Conservation (phyloP, 1,284 basidiomycete genomes). For the Moesziomyces antarcticus region DNA sequence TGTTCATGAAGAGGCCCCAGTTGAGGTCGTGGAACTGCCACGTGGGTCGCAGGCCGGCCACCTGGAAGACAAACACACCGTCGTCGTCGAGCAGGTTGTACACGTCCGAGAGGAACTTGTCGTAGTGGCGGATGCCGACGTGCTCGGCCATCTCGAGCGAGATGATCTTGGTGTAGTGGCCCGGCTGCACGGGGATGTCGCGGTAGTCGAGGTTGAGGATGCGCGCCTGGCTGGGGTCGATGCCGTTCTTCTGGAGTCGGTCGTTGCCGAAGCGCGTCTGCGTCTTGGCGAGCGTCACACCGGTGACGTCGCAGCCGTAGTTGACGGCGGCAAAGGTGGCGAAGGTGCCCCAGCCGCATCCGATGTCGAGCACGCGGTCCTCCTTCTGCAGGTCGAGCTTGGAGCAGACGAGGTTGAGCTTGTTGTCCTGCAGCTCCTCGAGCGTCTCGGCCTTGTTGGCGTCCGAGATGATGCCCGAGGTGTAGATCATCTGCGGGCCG, state of each 20-base stretch:
- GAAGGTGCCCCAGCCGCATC: constrained; percentile 98
- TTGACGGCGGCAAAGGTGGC: constrained; percentile 96
- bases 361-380: constrained; percentile 89
- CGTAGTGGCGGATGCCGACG: constrained; percentile 93
- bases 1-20: constrained; percentile 75
- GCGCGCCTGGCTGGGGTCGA: constrained; percentile 80
- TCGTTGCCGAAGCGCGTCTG: constrained; percentile 93
- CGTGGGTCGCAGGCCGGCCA: constrained; percentile 88
- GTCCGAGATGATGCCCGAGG: constrained; percentile 86
- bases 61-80: constrained; percentile 93
- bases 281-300: constrained; percentile 90
- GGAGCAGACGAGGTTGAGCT: constrained; percentile 91
- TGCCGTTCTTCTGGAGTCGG: constrained; percentile 83
- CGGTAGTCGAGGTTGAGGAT: constrained; percentile 95
- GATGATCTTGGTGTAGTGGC: constrained; percentile 91
- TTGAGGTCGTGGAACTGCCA: constrained; percentile 99
- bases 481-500: constrained; percentile 96
- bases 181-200: constrained; percentile 83
- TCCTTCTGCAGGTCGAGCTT: constrained; percentile 88
- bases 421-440: constrained; percentile 98
- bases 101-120: constrained; percentile 86
- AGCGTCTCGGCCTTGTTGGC: constrained; percentile 82
- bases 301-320: constrained; percentile 92
- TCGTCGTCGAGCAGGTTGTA: constrained; percentile 95
- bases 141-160: constrained; percentile 96